These are phyloP conservation scores for Voacanga thouarsii DNA, from an alignment of 257 asterid species.

Conservation along the genomic window DNA sequence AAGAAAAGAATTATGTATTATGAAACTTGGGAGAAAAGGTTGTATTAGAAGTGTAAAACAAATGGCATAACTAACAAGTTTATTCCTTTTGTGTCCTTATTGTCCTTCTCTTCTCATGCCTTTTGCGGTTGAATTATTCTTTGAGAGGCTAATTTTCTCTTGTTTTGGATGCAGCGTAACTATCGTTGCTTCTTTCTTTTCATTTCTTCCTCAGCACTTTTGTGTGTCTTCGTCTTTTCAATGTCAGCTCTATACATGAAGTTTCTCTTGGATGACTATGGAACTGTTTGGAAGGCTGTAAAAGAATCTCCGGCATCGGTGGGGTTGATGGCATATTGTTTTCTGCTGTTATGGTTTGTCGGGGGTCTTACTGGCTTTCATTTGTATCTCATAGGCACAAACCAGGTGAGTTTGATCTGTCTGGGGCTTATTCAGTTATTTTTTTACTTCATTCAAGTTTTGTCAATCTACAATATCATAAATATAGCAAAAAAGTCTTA, in stretches of 20 bases:
- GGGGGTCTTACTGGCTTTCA: slow-evolving; percentile 87
- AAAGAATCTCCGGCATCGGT: slow-evolving; percentile 54
- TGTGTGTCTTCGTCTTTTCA: slow-evolving; percentile 52
- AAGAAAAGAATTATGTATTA: neutral
- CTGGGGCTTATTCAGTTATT: neutral
- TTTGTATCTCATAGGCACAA: slow-evolving; percentile 55
- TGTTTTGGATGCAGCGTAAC: slow-evolving; percentile 49
- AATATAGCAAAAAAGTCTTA: neutral
- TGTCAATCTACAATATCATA: neutral
- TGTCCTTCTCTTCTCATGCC: neutral
- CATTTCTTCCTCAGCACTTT: slow-evolving; percentile 56
- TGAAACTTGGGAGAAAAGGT: neutral
- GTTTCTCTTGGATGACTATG: slow-evolving; percentile 35
- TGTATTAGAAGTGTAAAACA: neutral
- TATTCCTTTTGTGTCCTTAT: neutral
- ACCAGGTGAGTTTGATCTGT: slow-evolving; percentile 46
- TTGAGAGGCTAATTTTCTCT: neutral
- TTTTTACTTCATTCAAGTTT: no score
- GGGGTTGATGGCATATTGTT: slow-evolving; percentile 52
- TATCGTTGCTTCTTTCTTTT: slow-evolving; percentile 69
- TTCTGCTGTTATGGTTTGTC: slow-evolving; percentile 68
- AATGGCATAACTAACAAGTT: neutral
- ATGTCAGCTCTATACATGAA: slow-evolving; percentile 47
- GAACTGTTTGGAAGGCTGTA: slow-evolving; percentile 46
- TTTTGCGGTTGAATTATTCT: slow-evolving; percentile 9